These are phyloP conservation scores for Puya raimondii DNA, from an alignment of 176 grass and related monocot genomes.

Conservation along the genomic window DNA sequence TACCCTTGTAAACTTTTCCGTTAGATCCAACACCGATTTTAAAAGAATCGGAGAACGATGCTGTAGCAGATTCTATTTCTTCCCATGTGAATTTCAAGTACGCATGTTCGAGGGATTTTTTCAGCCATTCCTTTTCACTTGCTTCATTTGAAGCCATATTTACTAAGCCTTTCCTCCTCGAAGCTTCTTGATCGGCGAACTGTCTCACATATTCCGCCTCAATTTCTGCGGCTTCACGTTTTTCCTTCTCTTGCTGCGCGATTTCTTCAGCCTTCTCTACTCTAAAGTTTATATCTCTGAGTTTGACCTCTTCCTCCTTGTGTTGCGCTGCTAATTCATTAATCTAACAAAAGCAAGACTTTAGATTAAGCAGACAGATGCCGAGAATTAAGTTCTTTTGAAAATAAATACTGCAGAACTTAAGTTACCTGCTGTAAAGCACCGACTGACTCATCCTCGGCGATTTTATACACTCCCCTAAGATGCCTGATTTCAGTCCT, in stretches of 20 bases:
- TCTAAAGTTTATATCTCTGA: conserved; percentile 29
- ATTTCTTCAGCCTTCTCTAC: conserved; percentile 18
- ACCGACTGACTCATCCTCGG: conserved; percentile 22
- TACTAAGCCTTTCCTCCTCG: conserved; percentile 20
- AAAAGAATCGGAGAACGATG: conserved; percentile 54
- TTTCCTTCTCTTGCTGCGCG: conserved; percentile 28
- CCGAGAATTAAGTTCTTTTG: not conserved
- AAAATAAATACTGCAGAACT: not conserved
- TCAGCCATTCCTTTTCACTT: conserved; percentile 21
- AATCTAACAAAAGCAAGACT: conserved; percentile 19
- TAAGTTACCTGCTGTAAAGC: conserved; percentile 37
- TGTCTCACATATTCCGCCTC: conserved; percentile 26
- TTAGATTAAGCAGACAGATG: conserved; percentile 1
- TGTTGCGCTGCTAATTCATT: conserved; percentile 28
- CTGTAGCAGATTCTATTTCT: conserved; percentile 68
- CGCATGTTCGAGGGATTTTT: not conserved
- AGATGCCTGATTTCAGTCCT: conserved; percentile 37
- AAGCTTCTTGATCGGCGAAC: conserved; percentile 16
- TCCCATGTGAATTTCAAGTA: conserved; percentile 63
- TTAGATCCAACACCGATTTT: conserved; percentile 60
- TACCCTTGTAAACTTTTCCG: conserved; percentile 79
- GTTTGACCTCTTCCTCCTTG: conserved; percentile 41
- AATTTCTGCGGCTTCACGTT: conserved; percentile 21
- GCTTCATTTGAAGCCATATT: conserved; percentile 22
- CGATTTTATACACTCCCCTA: conserved; percentile 24